Base-by-base conservation (phyloP, 495 filamentous ascomycete species). In the Talaromyces ruber region DNA sequence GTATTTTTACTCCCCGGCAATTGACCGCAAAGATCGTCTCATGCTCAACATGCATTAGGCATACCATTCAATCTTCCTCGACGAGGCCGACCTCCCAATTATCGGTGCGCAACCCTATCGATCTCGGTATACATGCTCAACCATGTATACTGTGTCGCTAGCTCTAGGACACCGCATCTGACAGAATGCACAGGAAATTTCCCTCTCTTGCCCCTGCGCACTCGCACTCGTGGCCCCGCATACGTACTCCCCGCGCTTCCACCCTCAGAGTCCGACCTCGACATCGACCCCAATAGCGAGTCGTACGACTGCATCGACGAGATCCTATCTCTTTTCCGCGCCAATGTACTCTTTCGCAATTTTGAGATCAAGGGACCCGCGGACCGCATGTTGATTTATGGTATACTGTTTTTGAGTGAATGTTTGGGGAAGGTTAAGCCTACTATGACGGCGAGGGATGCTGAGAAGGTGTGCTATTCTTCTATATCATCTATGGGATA, bases 351-450 rank as follows among this genome's bases (percentile, higher is more conserved):
- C 71, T 98, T 98, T 81, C 89, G 95, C 66, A 98, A 98, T 81
- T 98, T 98, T 71, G 95, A 97, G 81, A 96, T 98, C 84, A 92
- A 96, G 71, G 94, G 94, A 18, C 90, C 92, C 30, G 94, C 94
- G 60, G 94, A 98, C 76, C 84, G 95, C 52, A 84, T 96, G 72
- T 79, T 98, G 62, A 94, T 98, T 67, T 98, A 98, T 77, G 93
- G 93, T 58, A 98, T 96, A 69, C 81, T 97, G 64, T 97, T 93
- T 76, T 80, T 98, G 66, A 90, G 85, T 69, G 93, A 97, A 70
- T 92, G 89, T 64, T 79, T 98, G 71, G 75, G 80, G 62, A 93
- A 93, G 82, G 87, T 98, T 66, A 88, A 86, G 77, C 86, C 91
- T 45, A 75, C 68, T 8, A 88, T 88, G 86, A 74, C 67, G 25